Percentiles rank a stretch among this genome's conserved stretches.
Evolutionary conservation across 495 filamentous ascomycete genomes (phyloP).

Genomic region (Barbatosphaeria neglecta): DNA sequence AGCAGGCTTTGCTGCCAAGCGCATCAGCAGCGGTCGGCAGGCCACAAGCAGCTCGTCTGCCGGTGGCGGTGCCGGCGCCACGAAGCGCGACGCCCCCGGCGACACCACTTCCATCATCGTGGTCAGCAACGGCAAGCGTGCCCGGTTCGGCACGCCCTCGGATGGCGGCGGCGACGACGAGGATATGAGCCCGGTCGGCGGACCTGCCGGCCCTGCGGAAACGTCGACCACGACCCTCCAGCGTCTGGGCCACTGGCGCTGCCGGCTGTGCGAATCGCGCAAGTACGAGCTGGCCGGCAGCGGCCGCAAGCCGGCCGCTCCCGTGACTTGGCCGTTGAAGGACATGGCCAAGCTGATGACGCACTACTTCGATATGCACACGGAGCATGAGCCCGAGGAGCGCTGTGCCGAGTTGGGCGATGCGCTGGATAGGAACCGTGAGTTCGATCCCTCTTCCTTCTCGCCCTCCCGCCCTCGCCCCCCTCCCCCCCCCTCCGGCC

Average conservation of each 20-base stretch:
- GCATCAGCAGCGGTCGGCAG: not conserved
- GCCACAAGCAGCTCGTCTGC: not conserved
- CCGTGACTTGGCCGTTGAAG: slow-evolving; percentile 35
- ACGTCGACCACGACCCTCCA: slow-evolving; percentile 13
- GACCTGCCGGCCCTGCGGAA: not conserved
- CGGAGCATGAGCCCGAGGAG: slow-evolving; percentile 23
- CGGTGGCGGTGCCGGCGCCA: too few relatives aligned
- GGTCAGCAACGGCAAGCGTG: not conserved
- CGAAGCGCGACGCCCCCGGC: not conserved
- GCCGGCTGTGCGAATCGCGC: slow-evolving; percentile 26
- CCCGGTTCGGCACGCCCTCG: not conserved
- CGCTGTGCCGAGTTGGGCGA: slow-evolving; percentile 27
- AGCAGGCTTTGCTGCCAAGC: not conserved
- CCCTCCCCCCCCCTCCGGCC: not conserved
- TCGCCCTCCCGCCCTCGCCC: not conserved
- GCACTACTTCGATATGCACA: slow-evolving; percentile 33
- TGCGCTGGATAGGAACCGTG: slow-evolving; percentile 26
- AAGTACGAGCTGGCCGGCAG: slow-evolving; percentile 26
- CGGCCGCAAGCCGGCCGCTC: slow-evolving; percentile 27
- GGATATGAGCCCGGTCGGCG: too few relatives aligned
- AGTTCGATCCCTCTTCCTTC: slow-evolving; percentile 2
- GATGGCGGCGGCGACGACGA: not conserved
- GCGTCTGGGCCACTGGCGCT: slow-evolving; percentile 34
- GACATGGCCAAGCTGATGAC: slow-evolving; percentile 35
- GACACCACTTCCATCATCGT: not conserved